A percentile compares a stretch with the other conserved stretches of the same genome.
Conservation (phyloP, 2,329 filamentous ascomycete genomes). For the Arthroderma sp. region DNA sequence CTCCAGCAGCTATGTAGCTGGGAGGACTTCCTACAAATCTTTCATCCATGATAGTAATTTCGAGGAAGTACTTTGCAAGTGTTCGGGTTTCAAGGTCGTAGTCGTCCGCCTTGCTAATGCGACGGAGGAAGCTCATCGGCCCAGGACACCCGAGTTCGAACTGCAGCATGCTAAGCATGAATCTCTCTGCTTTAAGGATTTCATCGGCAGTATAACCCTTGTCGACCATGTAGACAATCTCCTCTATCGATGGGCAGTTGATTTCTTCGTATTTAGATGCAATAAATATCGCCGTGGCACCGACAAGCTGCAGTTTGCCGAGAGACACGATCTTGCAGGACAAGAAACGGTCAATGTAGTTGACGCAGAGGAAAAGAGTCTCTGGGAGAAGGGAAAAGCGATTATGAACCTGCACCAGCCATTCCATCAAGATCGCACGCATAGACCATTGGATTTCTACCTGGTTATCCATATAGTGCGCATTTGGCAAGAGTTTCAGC, state of each 20-base stretch:
- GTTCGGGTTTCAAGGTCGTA: slow-evolving; percentile 94
- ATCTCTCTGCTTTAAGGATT: slow-evolving; percentile 91
- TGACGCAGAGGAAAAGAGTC: slow-evolving; percentile 86
- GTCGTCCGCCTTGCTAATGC: slow-evolving; percentile 96
- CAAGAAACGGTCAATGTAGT: slow-evolving; percentile 94
- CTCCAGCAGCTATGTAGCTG: slow-evolving; percentile 80
- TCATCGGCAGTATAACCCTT: slow-evolving; percentile 78
- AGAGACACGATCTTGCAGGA: slow-evolving; percentile 90
- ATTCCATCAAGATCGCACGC: slow-evolving; percentile 94
- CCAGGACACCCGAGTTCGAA: slow-evolving; percentile 98
- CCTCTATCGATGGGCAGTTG: slow-evolving; percentile 84
- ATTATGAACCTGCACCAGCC: slow-evolving; percentile 90
- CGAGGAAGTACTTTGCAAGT: slow-evolving; percentile 92
- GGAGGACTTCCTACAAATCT: slow-evolving; percentile 84
- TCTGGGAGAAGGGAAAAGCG: slow-evolving; percentile 86
- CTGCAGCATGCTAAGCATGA: slow-evolving; percentile 93
- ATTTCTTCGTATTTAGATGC: slow-evolving; percentile 99
- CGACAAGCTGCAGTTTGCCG: slow-evolving; percentile 87
- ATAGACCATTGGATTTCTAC: slow-evolving; percentile 99
- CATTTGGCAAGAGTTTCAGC: slow-evolving; percentile 70
- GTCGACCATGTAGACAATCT: slow-evolving; percentile 98
- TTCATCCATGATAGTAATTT: slow-evolving; percentile 95
- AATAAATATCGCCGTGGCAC: slow-evolving; percentile 87
- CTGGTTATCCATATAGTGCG: slow-evolving; percentile 93
- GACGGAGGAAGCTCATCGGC: slow-evolving; percentile 92